Percentiles rank a stretch among this genome's conserved stretches.
Conservation (phyloP, 164 flowering plant species). For the Nelumbo lutea region DNA sequence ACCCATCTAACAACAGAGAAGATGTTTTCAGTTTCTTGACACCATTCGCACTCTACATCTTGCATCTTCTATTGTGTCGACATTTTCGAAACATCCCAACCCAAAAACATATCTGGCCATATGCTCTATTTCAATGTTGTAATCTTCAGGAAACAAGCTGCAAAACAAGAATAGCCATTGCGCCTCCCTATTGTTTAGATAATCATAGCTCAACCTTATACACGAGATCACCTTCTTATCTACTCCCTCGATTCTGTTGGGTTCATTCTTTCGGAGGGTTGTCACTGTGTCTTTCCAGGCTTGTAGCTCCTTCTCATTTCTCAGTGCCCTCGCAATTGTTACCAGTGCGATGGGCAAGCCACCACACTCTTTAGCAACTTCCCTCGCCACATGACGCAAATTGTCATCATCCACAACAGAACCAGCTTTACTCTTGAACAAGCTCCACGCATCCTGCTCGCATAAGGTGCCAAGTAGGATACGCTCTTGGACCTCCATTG, state of each 20-base stretch:
- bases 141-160: conserved; percentile 20
- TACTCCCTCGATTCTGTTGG: neutral
- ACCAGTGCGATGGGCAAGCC: conserved; percentile 23
- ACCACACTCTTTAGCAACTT: conserved; percentile 20
- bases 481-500: conserved; percentile 9
- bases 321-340: conserved; percentile 18
- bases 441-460: conserved; percentile 13
- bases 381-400: neutral
- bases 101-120: conserved; percentile 4
- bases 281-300: conserved; percentile 13
- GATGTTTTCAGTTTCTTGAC: conserved; percentile 7
- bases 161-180: conserved; percentile 22
- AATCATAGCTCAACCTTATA: conserved; percentile 18
- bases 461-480: conserved; percentile 3
- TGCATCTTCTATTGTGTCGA: neutral
- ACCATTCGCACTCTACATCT: neutral
- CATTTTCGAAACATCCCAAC: neutral
- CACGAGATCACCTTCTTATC: neutral
- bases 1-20: neutral
- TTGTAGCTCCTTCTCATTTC: neutral
- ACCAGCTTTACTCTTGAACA: conserved; percentile 18
- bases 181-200: conserved; percentile 6
- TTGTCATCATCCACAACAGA: neutral
- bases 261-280: conserved; percentile 5
- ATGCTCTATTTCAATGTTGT: neutral